Evolutionary conservation across 768 basidiomycete species (phyloP).

Genomic region (Epithele typhae): DNA sequence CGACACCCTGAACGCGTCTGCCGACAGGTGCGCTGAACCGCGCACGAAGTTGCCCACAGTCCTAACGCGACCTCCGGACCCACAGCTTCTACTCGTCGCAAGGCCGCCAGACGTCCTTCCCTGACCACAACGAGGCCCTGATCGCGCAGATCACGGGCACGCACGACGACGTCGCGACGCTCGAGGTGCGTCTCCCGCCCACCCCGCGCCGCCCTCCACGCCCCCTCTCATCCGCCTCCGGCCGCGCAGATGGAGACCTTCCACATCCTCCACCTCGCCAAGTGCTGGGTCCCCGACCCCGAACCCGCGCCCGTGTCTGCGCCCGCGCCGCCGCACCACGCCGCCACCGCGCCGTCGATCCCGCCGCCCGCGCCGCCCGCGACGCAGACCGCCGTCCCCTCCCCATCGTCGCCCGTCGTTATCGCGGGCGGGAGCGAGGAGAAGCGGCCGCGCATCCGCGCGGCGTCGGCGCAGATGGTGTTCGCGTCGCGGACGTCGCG

Average conservation of each 20-base stretch:
- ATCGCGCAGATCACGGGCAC: constrained; percentile 49
- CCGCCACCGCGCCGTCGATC: constrained; percentile 38
- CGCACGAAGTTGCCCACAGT: too few species aligned
- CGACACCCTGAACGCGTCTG: constrained; percentile 64
- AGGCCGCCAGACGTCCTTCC: constrained; percentile 77
- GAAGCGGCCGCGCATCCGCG: constrained; percentile 47
- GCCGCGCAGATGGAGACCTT: constrained; percentile 75
- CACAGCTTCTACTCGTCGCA: constrained; percentile 82
- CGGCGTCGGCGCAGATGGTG: constrained; percentile 78
- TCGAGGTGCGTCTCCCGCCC: constrained; percentile 49
- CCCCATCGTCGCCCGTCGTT: constrained; percentile 9
- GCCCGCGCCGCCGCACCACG: constrained; percentile 40
- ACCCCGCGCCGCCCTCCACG: neutral
- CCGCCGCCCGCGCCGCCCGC: constrained; percentile 19
- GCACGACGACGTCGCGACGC: constrained; percentile 53
- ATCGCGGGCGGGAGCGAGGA: constrained; percentile 6
- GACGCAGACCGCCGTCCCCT: constrained; percentile 12
- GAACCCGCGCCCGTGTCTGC: constrained; percentile 18
- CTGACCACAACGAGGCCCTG: constrained; percentile 64
- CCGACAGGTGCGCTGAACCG: constrained; percentile 73
- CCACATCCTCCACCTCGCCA: constrained; percentile 75
- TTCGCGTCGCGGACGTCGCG: constrained; percentile 72
- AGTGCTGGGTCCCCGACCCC: constrained; percentile 50
- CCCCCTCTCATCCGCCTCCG: neutral
- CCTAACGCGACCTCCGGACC: neutral